A percentile compares a stretch with the other conserved stretches of the same genome.
Conservation (phyloP, 2,329 filamentous ascomycete genomes). For the Colletotrichum abscissum region DNA sequence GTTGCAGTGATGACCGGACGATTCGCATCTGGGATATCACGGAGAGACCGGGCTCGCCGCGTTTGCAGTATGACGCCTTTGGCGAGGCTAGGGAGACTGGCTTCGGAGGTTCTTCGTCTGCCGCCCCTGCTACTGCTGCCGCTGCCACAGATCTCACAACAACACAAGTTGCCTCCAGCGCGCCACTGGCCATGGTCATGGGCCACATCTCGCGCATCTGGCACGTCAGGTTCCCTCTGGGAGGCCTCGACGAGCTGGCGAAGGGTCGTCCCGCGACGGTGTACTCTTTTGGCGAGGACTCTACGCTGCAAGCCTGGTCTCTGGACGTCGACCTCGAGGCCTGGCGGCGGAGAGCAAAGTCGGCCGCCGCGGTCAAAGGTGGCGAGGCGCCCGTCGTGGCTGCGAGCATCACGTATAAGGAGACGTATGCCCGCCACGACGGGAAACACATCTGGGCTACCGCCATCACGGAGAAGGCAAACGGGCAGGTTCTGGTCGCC, state of each 20-base stretch:
- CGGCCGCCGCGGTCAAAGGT: constrained; percentile 6
- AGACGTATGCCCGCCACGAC: constrained; percentile 73
- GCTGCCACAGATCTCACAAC: constrained; percentile 38
- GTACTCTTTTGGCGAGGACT: constrained; percentile 88
- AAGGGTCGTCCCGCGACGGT: constrained; percentile 56
- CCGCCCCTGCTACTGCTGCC: constrained; percentile 35
- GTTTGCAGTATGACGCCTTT: constrained; percentile 40
- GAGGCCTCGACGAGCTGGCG: constrained; percentile 33
- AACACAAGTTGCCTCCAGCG: constrained; percentile 44
- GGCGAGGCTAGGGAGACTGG: constrained; percentile 67
- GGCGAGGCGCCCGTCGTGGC: constrained; percentile 3
- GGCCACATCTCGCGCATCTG: constrained; percentile 92
- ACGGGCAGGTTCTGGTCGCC: constrained; percentile 59
- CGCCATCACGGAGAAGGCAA: constrained; percentile 51
- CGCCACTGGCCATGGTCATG: constrained; percentile 78
- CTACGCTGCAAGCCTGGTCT: constrained; percentile 79
- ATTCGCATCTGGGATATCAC: constrained; percentile 89
- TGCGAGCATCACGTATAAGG: constrained; percentile 60
- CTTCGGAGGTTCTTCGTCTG: constrained; percentile 58
- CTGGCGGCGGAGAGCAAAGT: constrained; percentile 23
- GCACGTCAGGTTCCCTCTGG: constrained; percentile 76
- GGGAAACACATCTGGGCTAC: constrained; percentile 95
- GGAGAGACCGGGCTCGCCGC: constrained; percentile 48
- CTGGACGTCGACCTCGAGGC: constrained; percentile 52
- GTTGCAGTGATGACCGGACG: constrained; percentile 94